Evolutionary conservation across 2,329 filamentous ascomycete species (phyloP), one percentile per base, ranked within the genome.

Genomic region (Penicillium palitans): DNA sequence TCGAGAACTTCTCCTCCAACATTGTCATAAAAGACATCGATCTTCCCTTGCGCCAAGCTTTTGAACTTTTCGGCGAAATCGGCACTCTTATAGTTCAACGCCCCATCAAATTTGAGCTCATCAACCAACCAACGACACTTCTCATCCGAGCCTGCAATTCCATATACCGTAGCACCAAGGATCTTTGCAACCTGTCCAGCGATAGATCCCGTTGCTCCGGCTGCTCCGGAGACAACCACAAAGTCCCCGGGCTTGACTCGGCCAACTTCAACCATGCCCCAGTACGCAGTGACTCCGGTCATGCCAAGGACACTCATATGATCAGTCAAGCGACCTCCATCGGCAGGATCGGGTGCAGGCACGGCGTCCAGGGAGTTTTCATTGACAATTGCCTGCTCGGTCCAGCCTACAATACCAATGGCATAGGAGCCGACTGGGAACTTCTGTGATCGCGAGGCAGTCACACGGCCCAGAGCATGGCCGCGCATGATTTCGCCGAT

Each of bases 71-170:
- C 12, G 6, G 45, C 45, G 55, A 58, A 60, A 24, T 45, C 47
- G 4, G 46, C 12, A 2, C 33, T 78, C 66, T 83, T 83, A 70
- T 85, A 85, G 72, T 85, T 83, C 57, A 86, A 62, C 64, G 81
- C 83, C 7, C 78, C 69, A 66, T 86, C 81, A 7, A 81, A 81
- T 7, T 82, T 82, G 1, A 84, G 73, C 46, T 70, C 70, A 64
- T 85, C 82, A 1, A 83, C 79, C 10, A 47, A 33, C 76, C 79
- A 81, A 21, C 68, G 67, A 69, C 83, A 84, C 70, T 84, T 84
- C 47, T 78, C 78, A 47, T 81, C 78, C 0, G 77, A 75, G 4
- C 82, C 81, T 0, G 82, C 80, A 54, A 84, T 83, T 12, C 82
- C 82, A 52, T 84, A 75, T 13, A 84, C 62, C 29, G 60, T 61